Evolutionary conservation across 139 green algal genomes (phyloP), one percentile per base, ranked within the genome.

Genomic region (Desmodesmus armatus): DNA sequence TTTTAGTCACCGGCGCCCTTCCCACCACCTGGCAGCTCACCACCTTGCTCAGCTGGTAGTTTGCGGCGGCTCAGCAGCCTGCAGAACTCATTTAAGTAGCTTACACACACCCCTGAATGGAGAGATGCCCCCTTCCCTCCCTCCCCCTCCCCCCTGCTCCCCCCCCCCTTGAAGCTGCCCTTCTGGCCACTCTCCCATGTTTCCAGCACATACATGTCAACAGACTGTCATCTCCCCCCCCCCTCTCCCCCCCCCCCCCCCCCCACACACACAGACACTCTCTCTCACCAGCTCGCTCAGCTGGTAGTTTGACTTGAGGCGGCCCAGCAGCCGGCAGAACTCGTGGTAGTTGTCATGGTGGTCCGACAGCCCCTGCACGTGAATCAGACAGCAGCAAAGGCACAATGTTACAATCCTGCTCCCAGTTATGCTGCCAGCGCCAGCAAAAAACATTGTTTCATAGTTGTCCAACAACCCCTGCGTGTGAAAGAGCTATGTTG

Each of bases 261-360:
- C n/a, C n/a, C n/a, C 15, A 27, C 15, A 69, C 21, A 69, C 33
- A 27, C 60, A 69, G 15, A 29, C n/a, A 47, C 74, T 19, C 11
- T n/a, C 25, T 60, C 86, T 39, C 78, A 97, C 94, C 90, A 98
- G 88, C 69, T 98, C 95, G 6, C 72, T 87, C 3, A 99, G 93
- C 90, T 99, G 97, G 91, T 99, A 99, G 89, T 99, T 99, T 76
- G 96, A 98, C 81, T 99, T 99, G 1, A 99, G 88, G 5, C 97
- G 89, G 6, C 96, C 96, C 63, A 99, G 92, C 84, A 99, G 86
- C 39, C 96, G 89, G 90, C 97, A 99, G 86, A 98, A 96, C 87
- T 98, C 96, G 85, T 99, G 96, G 89, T 98, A 99, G 90, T 99
- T 99, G 63, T 91, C 89, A 69, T 80, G 73, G 83, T 99, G 96